These are phyloP conservation scores for Gossypium herbaceum DNA, from an alignment of 345 rosid genomes.

Conservation along the genomic window DNA sequence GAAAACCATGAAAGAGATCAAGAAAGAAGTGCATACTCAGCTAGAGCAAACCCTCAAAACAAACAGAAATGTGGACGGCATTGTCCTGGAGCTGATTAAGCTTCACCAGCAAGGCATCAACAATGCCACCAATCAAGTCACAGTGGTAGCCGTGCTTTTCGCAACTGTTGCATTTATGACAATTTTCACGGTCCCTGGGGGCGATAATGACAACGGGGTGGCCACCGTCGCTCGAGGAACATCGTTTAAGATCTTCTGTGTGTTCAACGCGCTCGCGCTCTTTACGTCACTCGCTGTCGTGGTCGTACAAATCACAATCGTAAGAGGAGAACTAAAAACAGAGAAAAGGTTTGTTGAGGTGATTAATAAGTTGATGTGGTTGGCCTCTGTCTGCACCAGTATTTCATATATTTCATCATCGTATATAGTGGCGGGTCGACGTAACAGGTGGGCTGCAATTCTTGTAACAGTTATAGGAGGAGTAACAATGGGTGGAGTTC, in stretches of 20 bases:
- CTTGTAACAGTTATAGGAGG: constrained; percentile 70
- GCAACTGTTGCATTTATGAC: constrained; percentile 96
- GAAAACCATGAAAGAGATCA: constrained; percentile 69
- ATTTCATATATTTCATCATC: constrained; percentile 76
- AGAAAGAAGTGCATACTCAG: constrained; percentile 74
- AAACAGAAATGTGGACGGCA: constrained; percentile 69
- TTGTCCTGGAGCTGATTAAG: constrained; percentile 67
- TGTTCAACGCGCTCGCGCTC: constrained; percentile 66
- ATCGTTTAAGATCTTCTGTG: constrained; percentile 68
- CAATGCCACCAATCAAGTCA: constrained; percentile 82
- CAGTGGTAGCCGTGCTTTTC: constrained; percentile 85
- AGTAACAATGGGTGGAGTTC: constrained; percentile 61
- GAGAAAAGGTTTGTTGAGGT: constrained; percentile 78
- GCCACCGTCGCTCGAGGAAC: constrained; percentile 44
- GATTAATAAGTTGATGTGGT: constrained; percentile 93
- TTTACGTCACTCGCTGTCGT: constrained; percentile 91
- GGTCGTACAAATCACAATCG: constrained; percentile 83
- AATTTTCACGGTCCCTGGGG: constrained; percentile 81
- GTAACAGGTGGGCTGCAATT: constrained; percentile 67
- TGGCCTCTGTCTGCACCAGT: constrained; percentile 84
- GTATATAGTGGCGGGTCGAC: constrained; percentile 79
- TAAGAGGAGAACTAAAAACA: constrained; percentile 74
- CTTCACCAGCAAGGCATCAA: constrained; percentile 81
- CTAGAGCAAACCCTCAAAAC: constrained; percentile 89
- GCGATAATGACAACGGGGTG: constrained; percentile 50